Percentiles rank a stretch among this genome's conserved stretches.
Conservation (phyloP, 495 filamentous ascomycete genomes). For the Daldinia grandis region DNA sequence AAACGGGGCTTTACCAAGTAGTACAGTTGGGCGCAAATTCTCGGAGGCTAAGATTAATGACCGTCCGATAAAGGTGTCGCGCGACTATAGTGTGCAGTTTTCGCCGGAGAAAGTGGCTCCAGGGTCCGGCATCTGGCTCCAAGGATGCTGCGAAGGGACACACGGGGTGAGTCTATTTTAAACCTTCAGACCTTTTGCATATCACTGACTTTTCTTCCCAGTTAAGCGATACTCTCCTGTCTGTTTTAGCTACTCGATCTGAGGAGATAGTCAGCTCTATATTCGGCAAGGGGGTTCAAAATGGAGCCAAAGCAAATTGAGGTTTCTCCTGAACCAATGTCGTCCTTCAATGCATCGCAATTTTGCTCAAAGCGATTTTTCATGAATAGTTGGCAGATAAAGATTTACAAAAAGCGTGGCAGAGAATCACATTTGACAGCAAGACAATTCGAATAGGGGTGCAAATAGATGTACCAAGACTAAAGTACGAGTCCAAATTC, state of each 20-base stretch:
- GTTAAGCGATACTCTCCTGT: conserved; percentile 81
- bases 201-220: conserved; percentile 39
- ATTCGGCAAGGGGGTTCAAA: conserved; percentile 57
- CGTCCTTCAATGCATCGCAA: not conserved
- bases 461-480: not conserved
- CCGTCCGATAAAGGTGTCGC: conserved; percentile 49
- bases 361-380: no score
- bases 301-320: not conserved
- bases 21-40: conserved; percentile 46
- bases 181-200: not conserved
- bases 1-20: conserved; percentile 20
- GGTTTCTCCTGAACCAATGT: not conserved
- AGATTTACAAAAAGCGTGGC: no score
- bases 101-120: conserved; percentile 70
- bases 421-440: not conserved
- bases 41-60: conserved; percentile 33
- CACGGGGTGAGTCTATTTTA: conserved; percentile 74
- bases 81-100: conserved; percentile 81
- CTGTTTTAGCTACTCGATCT: conserved; percentile 76
- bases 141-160: conserved; percentile 91
- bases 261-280: conserved; percentile 82
- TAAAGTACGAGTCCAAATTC: not conserved
- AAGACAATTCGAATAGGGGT: not conserved
- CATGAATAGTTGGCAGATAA: no score
- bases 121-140: conserved; percentile 84